Percentiles rank a stretch among this genome's conserved stretches.
These are phyloP conservation scores for Solanum hybrid DNA, from an alignment of 305 asterid genomes.

Conservation along the genomic window DNA sequence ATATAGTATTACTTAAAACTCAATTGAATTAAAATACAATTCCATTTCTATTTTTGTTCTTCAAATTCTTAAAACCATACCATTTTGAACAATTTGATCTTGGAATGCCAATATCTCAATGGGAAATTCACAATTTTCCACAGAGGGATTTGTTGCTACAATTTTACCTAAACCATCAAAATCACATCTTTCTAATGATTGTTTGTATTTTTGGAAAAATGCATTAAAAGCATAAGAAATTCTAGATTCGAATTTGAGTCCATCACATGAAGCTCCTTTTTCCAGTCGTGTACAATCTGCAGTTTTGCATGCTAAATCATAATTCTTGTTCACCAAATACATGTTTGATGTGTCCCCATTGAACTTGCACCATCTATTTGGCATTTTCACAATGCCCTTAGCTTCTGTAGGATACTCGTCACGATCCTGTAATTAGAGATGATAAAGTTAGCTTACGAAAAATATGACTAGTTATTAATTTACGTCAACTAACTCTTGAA, in stretches of 20 bases:
- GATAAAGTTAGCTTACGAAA: neutral
- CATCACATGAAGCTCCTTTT: conserved; percentile 37
- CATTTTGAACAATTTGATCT: neutral
- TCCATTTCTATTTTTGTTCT: neutral
- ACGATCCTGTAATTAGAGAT: conserved; percentile 19
- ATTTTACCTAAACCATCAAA: conserved; percentile 19
- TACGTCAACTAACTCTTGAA: neutral
- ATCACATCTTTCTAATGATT: conserved; percentile 5
- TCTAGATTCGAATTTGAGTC: neutral
- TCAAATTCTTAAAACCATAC: neutral
- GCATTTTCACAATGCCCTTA: conserved; percentile 36
- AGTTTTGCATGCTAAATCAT: neutral
- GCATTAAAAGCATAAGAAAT: conserved; percentile 23
- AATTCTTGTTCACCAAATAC: neutral
- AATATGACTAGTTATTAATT: neutral
- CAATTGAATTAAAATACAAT: neutral
- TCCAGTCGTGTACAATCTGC: conserved; percentile 32
- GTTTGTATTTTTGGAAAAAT: neutral
- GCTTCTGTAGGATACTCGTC: conserved; percentile 25
- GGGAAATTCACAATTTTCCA: conserved; percentile 15
- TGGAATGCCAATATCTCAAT: conserved; percentile 26
- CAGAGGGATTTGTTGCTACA: conserved; percentile 16
- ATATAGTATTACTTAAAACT: neutral
- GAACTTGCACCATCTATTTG: conserved; percentile 41
- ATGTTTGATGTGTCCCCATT: neutral